phyloP scores from a whole-genome alignment of 1,284 basidiomycete species.

The Hemileia vastatrix region DNA sequence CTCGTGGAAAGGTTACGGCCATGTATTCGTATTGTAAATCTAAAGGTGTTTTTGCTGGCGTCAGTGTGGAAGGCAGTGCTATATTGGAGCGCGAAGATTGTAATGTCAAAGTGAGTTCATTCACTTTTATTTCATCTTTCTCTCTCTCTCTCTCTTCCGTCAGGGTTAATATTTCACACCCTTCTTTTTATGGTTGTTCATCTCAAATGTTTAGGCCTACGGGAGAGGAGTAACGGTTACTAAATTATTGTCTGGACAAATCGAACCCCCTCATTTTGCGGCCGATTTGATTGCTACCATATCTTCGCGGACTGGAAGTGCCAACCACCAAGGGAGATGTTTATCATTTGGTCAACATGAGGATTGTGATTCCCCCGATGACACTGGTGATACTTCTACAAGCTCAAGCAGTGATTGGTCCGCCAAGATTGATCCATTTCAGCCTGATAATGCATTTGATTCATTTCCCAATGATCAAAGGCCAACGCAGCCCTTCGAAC shows the following conservation, averaged over 20 bases:
- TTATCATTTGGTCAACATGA: too few relatives aligned
- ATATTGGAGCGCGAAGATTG: conserved; percentile 83
- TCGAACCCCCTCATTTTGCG: conserved; percentile 70
- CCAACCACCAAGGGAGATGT: conserved; percentile 18
- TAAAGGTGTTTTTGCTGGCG: conserved; percentile 58
- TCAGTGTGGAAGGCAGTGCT: conserved; percentile 82
- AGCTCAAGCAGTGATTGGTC: too few relatives aligned
- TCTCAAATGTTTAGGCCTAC: conserved; percentile 52
- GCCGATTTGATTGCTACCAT: conserved; percentile 61
- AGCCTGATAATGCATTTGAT: too few relatives aligned
- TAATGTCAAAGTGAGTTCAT: conserved; percentile 40
- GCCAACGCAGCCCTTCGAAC: too few relatives aligned
- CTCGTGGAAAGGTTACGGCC: conserved; percentile 78
- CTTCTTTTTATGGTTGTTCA: not conserved
- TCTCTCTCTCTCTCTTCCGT: not conserved
- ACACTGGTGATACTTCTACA: too few relatives aligned
- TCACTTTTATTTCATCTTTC: not conserved
- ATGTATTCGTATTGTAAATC: conserved; percentile 97
- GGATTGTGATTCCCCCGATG: not conserved
- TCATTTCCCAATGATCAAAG: too few relatives aligned
- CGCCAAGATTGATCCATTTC: too few relatives aligned
- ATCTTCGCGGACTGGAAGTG: conserved; percentile 5
- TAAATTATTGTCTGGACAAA: conserved; percentile 64
- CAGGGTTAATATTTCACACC: not conserved
- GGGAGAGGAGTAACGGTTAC: conserved; percentile 62